Conservation (phyloP, 768 basidiomycete species). For the Multifurca ochricompacta region DNA sequence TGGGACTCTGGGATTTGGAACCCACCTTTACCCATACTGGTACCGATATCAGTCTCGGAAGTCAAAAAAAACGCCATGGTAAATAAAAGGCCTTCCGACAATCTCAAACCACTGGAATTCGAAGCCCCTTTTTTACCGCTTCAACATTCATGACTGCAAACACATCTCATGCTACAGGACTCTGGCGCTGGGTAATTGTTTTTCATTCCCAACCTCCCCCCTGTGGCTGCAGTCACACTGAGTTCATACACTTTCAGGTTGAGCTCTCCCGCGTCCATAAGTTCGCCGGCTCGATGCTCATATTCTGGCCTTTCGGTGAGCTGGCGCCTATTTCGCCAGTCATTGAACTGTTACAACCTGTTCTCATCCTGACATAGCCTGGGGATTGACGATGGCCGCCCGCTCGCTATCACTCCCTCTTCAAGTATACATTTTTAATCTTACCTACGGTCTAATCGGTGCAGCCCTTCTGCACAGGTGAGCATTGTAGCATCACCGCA, state of each 20-base stretch:
- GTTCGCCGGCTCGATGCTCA: constrained; percentile 21
- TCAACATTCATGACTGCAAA: not conserved
- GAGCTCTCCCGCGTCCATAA: constrained; percentile 24
- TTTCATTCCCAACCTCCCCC: not conserved
- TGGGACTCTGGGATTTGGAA: not conserved
- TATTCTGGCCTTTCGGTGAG: constrained; percentile 23
- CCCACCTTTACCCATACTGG: not conserved
- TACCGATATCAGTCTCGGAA: not conserved
- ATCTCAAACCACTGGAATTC: not conserved
- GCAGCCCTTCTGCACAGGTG: constrained; percentile 3
- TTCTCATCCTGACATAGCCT: constrained; percentile 9
- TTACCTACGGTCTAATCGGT: constrained; percentile 1
- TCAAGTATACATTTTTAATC: not conserved
- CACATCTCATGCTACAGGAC: not conserved
- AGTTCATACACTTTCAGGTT: not conserved
- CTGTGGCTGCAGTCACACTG: not conserved
- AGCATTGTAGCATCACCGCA: not conserved
- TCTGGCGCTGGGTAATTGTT: constrained; percentile 4
- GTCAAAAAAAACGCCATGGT: not conserved
- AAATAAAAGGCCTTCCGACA: not conserved
- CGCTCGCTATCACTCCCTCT: constrained; percentile 14
- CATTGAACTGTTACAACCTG: not conserved
- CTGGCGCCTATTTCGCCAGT: not conserved
- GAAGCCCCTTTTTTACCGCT: not conserved
- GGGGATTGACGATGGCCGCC: constrained; percentile 22